These are phyloP conservation scores for Rubia yunnanensis DNA, from an alignment of 257 asterid genomes.

Conservation along the genomic window DNA sequence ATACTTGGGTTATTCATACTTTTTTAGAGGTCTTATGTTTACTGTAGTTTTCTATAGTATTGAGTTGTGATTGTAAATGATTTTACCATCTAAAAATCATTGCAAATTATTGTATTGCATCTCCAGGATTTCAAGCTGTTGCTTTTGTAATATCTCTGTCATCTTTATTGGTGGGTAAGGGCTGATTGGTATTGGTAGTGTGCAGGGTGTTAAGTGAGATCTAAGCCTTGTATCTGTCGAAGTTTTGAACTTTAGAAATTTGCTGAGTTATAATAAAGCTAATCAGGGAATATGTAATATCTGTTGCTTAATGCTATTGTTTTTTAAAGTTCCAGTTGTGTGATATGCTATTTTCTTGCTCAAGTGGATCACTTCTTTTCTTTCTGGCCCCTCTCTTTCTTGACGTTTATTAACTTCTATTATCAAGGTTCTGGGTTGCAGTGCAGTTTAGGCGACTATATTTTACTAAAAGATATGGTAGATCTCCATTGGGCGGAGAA, in stretches of 20 bases:
- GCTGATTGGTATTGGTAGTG: not conserved
- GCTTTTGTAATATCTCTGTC: not conserved
- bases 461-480: slow-evolving; percentile 52
- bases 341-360: not conserved
- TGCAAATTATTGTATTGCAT: not conserved
- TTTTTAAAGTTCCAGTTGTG: not conserved
- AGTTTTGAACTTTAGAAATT: not conserved
- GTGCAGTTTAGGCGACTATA: slow-evolving; percentile 59
- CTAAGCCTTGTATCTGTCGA: not conserved
- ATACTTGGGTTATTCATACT: slow-evolving; percentile 1
- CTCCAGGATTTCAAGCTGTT: not conserved
- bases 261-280: not conserved
- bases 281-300: not conserved
- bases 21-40: not conserved
- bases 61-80: not conserved
- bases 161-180: not conserved
- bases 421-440: slow-evolving; percentile 88
- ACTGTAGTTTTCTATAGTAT: not conserved
- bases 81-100: not conserved
- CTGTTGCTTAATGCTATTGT: slow-evolving; percentile 2
- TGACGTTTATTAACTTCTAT: slow-evolving; percentile 6
- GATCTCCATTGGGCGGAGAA: slow-evolving; percentile 52
- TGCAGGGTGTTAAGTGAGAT: not conserved
- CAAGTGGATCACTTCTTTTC: not conserved
- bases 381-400: slow-evolving; percentile 4